Evolutionary conservation across 1,139 yeast genomes (phyloP), one percentile per base, ranked within the genome.

Genomic region (Candida sp.): DNA sequence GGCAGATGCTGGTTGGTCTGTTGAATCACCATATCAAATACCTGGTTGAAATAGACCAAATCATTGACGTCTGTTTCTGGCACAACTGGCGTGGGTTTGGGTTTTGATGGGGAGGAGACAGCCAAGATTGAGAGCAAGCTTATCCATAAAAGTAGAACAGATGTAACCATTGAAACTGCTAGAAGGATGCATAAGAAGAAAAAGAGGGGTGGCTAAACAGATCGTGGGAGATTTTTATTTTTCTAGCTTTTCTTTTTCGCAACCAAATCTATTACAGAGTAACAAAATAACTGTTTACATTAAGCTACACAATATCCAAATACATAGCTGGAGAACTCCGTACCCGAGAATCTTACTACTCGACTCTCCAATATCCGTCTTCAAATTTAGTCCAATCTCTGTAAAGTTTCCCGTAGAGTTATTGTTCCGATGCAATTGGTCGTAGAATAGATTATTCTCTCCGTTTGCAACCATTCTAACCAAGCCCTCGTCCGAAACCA

Each of bases 11-110:
- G 38, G 12, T 25, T 28, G 23, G 42, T 23, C 33, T 46, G 44
- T 32, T 46, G 39, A 3, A 7, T 25, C 17, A 37, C 44, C 47
- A 43, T 44, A 34, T 50, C 53, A 41, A 48, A 50, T 23, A 48
- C 51, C 41, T 50, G 49, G 35, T 39, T 48, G 37, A 45, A 48
- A 45, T 48, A 50, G 11, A 42, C 47, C 32, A 49, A 41, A 46
- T 48, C 49, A 25, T 40, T 44, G 27, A 42, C 48, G 31, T 44
- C 48, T 25, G 27, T 35, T 44, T 44, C 31, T 4, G 34, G 41
- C 4, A 30, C 26, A 9, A 17, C 8, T 2, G n/a, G 26, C 37
- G 27, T 35, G 3, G 41, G 17, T 6, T 23, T 22, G 7, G 32
- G 26, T 44, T 35, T 35, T 7, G 41, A 9, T 6, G n/a, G 22